These are phyloP conservation scores for Cordyceps militaris DNA, from an alignment of 2,329 filamentous ascomycete genomes.

Conservation along the genomic window DNA sequence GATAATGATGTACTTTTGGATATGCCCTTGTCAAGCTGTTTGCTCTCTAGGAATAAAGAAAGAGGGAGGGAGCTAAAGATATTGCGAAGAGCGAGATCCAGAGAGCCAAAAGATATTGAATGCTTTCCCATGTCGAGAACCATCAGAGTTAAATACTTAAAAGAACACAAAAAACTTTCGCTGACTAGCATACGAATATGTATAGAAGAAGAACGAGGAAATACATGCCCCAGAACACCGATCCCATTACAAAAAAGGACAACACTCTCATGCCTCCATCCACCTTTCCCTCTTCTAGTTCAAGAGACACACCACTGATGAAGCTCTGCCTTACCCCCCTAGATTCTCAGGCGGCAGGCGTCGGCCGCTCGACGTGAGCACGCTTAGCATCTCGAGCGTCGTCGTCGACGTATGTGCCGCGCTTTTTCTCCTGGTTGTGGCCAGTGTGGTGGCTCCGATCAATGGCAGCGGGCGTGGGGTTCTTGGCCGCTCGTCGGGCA, in stretches of 20 bases:
- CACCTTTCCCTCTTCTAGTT: background rate
- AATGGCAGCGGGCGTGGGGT: conserved; percentile 18
- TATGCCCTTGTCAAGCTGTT: too few relatives aligned
- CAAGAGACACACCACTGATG: background rate
- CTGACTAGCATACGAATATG: background rate
- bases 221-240: background rate
- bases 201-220: background rate
- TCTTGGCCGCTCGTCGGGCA: conserved; percentile 38
- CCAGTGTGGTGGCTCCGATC: conserved; percentile 22
- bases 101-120: background rate
- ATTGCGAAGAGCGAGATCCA: background rate
- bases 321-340: background rate
- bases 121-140: background rate
- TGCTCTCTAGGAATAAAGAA: too few relatives aligned
- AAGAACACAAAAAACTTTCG: background rate
- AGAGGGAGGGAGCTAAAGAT: too few relatives aligned
- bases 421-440: conserved; percentile 31
- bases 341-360: background rate
- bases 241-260: background rate
- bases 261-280: background rate
- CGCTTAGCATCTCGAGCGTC: conserved; percentile 29
- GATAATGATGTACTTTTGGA: too few relatives aligned
- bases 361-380: background rate
- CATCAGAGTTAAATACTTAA: background rate
- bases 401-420: conserved; percentile 26